Percentiles rank a stretch among this genome's conserved stretches.
Evolutionary conservation across 164 flowering plant genomes (phyloP).

Genomic region (Cinnamomum micranthum): DNA sequence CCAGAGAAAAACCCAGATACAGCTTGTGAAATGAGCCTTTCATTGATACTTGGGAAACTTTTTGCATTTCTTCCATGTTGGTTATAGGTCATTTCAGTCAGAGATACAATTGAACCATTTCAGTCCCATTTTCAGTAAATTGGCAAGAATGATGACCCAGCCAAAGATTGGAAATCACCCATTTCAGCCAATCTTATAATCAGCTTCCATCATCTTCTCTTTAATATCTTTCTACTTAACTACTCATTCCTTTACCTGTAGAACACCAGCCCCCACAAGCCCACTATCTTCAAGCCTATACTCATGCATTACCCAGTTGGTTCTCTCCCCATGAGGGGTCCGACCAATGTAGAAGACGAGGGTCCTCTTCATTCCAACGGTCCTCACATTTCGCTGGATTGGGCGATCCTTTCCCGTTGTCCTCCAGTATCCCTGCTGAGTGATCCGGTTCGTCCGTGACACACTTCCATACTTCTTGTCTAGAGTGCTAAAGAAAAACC

Average conservation of each 20-base stretch:
- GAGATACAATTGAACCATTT: neutral
- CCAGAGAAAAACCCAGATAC: neutral
- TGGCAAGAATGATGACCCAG: neutral
- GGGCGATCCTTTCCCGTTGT: constrained; percentile 77
- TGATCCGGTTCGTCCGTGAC: constrained; percentile 58
- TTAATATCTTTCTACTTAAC: neutral
- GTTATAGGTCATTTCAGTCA: neutral
- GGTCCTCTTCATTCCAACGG: constrained; percentile 73
- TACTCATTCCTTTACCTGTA: constrained; percentile 29
- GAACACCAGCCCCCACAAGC: constrained; percentile 37
- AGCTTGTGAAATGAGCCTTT: neutral
- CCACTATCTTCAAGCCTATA: constrained; percentile 49
- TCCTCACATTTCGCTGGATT: constrained; percentile 19
- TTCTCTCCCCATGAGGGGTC: constrained; percentile 62
- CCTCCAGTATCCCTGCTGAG: constrained; percentile 79
- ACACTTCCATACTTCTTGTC: constrained; percentile 73
- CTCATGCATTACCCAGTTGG: constrained; percentile 90
- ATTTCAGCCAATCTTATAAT: neutral
- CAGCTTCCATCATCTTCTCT: too few species aligned
- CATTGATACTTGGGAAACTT: neutral
- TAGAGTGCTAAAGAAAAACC: constrained; percentile 74
- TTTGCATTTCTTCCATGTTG: neutral
- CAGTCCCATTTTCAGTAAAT: neutral
- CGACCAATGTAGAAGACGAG: constrained; percentile 70
- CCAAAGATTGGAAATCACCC: neutral